Base-by-base conservation (phyloP, 169 alveolate species). In the Plasmodium knowlesi region DNA sequence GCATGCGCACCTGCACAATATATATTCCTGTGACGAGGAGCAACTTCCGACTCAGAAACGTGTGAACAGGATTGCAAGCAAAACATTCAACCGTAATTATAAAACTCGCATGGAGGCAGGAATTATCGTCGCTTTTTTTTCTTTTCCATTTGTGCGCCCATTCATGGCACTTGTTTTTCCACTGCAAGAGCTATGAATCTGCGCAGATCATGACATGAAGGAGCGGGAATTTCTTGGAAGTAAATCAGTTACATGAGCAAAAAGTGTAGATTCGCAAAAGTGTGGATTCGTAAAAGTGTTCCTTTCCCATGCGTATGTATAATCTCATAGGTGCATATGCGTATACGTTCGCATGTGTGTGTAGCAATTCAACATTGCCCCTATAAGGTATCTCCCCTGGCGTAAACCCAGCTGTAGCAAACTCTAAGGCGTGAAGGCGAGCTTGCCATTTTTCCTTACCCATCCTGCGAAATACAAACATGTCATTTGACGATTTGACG, bases 401-500 rank as follows among this genome's bases (percentile, higher is more conserved):
- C 74, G n/a, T 5, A 2, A 61, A 25, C 74, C 37, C 76, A 67
- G 6, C 37, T 67, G 37, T 28, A 67, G 76, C 76, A 19, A 67
- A 67, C n/a, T 19, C 37, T 22, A 10, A 67, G n/a, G 37, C n/a
- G 37, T 67, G 14, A 67, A 67, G 39, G 28, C 28, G 39, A 67
- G 30, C 30, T 22, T 67, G 37, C 37, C 76, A 67, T 28, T 67
- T 67, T 67, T 8, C 30, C 76, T 19, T n/a, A 10, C 37, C 76
- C 76, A 8, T 67, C 30, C 19, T 67, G 37, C 37, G 14, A 67
- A 25, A 67, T 67, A 28, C 76, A 67, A 84, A 88, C 70, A 88
- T 88, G 94, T 88, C 94, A 79, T 88, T 88, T 43, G 94, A 88
- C n/a, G 94, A 79, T 88, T 88, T 88, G 73, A 88, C 94, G 53